Evolutionary conservation across 2,329 filamentous ascomycete genomes (phyloP), one percentile per base, ranked within the genome.

Genomic region (Herpotrichia juniperi): DNA sequence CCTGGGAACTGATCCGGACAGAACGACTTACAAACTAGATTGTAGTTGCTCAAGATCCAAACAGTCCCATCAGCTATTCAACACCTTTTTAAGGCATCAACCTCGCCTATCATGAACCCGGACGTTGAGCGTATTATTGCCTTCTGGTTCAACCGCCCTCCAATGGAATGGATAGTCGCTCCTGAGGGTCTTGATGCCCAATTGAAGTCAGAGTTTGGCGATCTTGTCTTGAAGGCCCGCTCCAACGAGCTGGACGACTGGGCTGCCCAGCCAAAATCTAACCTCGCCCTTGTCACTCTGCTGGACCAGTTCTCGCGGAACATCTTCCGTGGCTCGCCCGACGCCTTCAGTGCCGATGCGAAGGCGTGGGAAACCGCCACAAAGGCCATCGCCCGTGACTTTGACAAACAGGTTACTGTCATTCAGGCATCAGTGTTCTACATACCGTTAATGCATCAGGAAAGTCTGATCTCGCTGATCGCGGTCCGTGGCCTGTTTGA

Each of bases 231-330:
- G 5, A 51, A 55, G 35, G 54, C 54, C 25, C 54, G 54, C 42
- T 9, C 24, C 25, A 42, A 51, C 35, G 45, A 57, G 44, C 45
- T 57, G 9, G 54, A 57, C 44, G 24, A 49, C 31, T 57, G 54
- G 54, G 39, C 40, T 21, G 16, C 40, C 26, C 14, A 48, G 21
- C 44, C 51, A 1, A 51, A 54, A 35, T 26, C 31, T 17, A 57
- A 51, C 37, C 37, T 57, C 28, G 54, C 54, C 30, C 48, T 57
- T 12, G 54, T 57, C 21, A 48, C 30, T 2, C 24, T 57, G 8
- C 51, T 57, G 4, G 54, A 57, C 40, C 54, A 57, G 31, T 57
- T 57, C 37, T 54, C 54, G 30, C 54, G 54, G 3, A 57, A 57
- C 45, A 26, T 57, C 19, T 57, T 57, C 40, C 54, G 54, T 28